Percentiles rank a stretch among this genome's conserved stretches.
Evolutionary conservation across 495 filamentous ascomycete genomes (phyloP).

Genomic region (Rusavskia elegans): DNA sequence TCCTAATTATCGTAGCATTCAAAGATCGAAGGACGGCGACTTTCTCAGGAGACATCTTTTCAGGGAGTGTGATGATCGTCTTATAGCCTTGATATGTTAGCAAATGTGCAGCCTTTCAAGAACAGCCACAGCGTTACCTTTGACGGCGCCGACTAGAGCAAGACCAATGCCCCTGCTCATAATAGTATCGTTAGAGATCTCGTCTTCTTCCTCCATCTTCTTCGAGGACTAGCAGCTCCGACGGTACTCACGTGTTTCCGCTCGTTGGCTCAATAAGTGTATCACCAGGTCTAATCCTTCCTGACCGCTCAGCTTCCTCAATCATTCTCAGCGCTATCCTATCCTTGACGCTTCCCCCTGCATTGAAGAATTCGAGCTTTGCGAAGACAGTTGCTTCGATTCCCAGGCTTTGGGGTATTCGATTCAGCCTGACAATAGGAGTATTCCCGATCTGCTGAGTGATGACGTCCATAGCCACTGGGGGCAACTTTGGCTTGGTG

Average conservation of each 20-base stretch:
- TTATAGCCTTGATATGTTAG: slow-evolving; percentile 47
- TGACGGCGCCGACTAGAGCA: slow-evolving; percentile 84
- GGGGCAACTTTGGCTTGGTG: slow-evolving; percentile 33
- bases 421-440: slow-evolving; percentile 81
- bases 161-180: slow-evolving; percentile 70
- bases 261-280: slow-evolving; percentile 96
- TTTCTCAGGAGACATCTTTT: slow-evolving; percentile 99
- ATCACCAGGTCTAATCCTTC: slow-evolving; percentile 92
- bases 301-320: slow-evolving; percentile 79
- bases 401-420: slow-evolving; percentile 73
- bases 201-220: background rate
- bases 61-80: slow-evolving; percentile 94
- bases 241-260: slow-evolving; percentile 64
- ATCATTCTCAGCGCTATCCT: slow-evolving; percentile 96
- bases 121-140: slow-evolving; percentile 32
- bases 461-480: slow-evolving; percentile 41
- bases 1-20: slow-evolving; percentile 93
- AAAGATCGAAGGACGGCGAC: slow-evolving; percentile 85
- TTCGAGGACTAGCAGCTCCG: background rate
- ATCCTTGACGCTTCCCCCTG: slow-evolving; percentile 95
- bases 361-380: slow-evolving; percentile 94
- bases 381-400: slow-evolving; percentile 85
- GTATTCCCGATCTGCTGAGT: slow-evolving; percentile 80
- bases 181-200: background rate
- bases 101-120: background rate